Base-by-base conservation (phyloP, 108 stramenopile species). In the Cyclotella kingstonii region DNA sequence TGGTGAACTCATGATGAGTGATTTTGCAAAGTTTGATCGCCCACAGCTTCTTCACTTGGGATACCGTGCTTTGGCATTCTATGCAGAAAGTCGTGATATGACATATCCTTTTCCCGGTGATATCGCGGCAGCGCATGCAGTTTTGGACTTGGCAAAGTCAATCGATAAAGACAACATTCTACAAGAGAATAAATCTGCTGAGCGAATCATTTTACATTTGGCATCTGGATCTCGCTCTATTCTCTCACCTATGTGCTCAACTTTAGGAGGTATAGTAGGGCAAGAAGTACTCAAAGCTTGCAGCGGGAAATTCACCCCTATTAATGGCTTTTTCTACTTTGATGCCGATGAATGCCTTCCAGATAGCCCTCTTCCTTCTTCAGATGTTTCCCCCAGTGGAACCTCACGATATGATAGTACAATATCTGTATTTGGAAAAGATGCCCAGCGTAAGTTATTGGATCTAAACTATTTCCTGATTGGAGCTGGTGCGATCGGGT, bases 231-330 rank as follows among this genome's bases (percentile, higher is more conserved):
- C 93, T 15, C 76, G 80, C 30, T 95, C 95, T 0, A 61, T 92
- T 53, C 73, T 99, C 21, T 84, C 87, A 43, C 97, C 99, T 36
- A 94, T 99, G 93, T 91, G 91, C 68, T 96, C 99, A 0, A 79
- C 93, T 21, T 39, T 98, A 61, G 99, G 99, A 39, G 99, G 97
- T 11, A 84, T 98, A 33, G 93, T 96, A n/a, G 99, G 97, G 10
- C 97, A 98, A 67, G 99, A 99, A 84, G 98, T 98, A 12, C 83
- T 99, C 65, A 98, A 99, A 86, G 96, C 96, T 0, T 96, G 95
- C 84, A 90, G 89, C 42, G 97, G 96, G 9, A 98, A 99, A 83
- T 98, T 98, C 83, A 90, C 87, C 35, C 99, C 99, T 22, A 88
- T 99, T 54, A 77, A 81, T 34, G 97, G 97, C 64, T 98, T 93